Evolutionary conservation across 2,329 filamentous ascomycete genomes (phyloP).

Genomic region (Colletotrichum chrysophilum): DNA sequence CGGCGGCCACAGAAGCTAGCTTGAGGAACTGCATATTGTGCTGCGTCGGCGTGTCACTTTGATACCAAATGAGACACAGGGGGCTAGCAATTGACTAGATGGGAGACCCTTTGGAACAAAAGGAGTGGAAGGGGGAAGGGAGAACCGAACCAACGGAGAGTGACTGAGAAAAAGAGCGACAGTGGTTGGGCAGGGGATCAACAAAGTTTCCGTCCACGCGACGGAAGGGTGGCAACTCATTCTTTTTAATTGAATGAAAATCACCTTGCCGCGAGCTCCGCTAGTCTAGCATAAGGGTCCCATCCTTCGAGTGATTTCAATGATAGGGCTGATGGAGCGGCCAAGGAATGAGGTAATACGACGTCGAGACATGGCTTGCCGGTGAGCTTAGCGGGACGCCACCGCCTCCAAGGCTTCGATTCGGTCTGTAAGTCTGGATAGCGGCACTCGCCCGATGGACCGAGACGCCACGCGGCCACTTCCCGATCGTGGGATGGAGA

Average conservation of each 20-base stretch:
- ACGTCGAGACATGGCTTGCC: not conserved
- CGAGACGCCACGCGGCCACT: not conserved
- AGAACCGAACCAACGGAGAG: not conserved
- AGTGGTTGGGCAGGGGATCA: slow-evolving; percentile 15
- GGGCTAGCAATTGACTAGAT: not conserved
- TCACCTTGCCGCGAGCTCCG: not conserved
- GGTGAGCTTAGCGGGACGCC: not conserved
- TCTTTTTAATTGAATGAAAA: slow-evolving; percentile 15
- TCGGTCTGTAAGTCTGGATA: not conserved
- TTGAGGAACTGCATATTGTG: slow-evolving; percentile 16
- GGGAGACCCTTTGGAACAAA: not conserved
- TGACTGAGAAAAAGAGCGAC: slow-evolving; percentile 6
- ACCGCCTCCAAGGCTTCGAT: not conserved
- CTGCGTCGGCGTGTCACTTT: not conserved
- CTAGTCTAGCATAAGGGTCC: not conserved
- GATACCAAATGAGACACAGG: not conserved
- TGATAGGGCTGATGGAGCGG: slow-evolving; percentile 16
- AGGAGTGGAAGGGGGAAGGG: not conserved
- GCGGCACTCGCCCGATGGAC: not conserved
- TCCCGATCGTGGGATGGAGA: not conserved
- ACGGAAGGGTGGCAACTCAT: slow-evolving; percentile 2
- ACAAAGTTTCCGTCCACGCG: not conserved
- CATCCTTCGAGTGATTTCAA: slow-evolving; percentile 4
- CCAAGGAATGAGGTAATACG: not conserved
- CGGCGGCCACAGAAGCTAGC: slow-evolving; percentile 4